phyloP scores from a whole-genome alignment of 805 yeast species.

The Zygosaccharomyces gambellarensis region DNA sequence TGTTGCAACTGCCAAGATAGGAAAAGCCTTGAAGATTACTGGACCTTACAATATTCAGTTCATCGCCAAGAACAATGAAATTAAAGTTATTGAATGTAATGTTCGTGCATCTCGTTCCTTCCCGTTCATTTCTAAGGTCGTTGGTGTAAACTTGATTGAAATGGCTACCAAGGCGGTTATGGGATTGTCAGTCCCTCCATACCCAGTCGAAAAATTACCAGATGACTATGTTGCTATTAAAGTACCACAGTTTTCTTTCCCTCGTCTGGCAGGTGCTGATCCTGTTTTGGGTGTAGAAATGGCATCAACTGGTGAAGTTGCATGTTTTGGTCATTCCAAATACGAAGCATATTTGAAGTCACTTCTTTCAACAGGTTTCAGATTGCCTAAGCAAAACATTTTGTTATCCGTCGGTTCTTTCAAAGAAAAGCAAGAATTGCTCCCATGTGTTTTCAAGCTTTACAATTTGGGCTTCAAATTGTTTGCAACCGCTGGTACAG shows the following conservation, averaged over 20 bases:
- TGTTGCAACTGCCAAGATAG: slow-evolving; percentile 93
- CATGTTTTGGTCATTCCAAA: slow-evolving; percentile 92
- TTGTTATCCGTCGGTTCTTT: slow-evolving; percentile 91
- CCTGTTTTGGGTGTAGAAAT: slow-evolving; percentile 97
- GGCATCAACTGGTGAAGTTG: slow-evolving; percentile 99
- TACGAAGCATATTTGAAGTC: slow-evolving; percentile 97
- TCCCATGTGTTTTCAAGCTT: slow-evolving; percentile 80
- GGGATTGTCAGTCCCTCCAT: slow-evolving; percentile 83
- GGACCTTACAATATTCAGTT: slow-evolving; percentile 98
- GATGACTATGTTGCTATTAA: slow-evolving; percentile 92
- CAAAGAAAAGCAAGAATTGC: slow-evolving; percentile 90
- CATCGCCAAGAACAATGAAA: slow-evolving; percentile 90
- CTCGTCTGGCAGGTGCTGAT: slow-evolving; percentile 95
- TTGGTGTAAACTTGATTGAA: slow-evolving; percentile 93
- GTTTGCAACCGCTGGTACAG: slow-evolving; percentile 98
- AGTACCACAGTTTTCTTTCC: slow-evolving; percentile 97
- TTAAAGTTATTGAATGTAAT: slow-evolving; percentile 97
- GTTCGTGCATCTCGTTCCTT: slow-evolving; percentile 99
- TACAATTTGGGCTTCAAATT: slow-evolving; percentile 80
- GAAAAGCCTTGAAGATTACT: slow-evolving; percentile 88
- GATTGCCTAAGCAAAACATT: slow-evolving; percentile 90
- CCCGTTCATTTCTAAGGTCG: slow-evolving; percentile 97
- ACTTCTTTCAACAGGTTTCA: slow-evolving; percentile 90
- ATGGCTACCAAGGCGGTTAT: slow-evolving; percentile 94
- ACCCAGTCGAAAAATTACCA: slow-evolving; percentile 85